These are phyloP conservation scores for Erythrobasidium hasegawianum DNA, from an alignment of 1,284 basidiomycete species.

Conservation along the genomic window DNA sequence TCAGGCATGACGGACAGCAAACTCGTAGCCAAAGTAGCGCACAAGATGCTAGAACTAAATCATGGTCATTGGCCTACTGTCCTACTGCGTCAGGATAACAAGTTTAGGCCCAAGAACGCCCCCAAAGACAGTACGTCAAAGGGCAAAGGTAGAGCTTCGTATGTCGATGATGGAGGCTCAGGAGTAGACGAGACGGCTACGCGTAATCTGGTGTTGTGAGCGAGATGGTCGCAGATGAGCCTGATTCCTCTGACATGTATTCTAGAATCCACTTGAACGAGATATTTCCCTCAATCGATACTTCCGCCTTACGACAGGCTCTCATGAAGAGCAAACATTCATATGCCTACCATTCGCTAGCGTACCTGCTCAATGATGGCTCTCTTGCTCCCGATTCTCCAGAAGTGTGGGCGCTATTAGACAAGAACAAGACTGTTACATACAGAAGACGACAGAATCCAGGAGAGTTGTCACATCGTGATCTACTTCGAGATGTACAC, in stretches of 20 bases:
- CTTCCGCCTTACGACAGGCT: conserved; percentile 7
- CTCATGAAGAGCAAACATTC: conserved; percentile 5
- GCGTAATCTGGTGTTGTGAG: conserved; percentile 17
- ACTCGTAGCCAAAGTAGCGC: conserved; percentile 15
- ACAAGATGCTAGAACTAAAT: conserved; percentile 25
- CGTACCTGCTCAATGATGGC: conserved; percentile 2
- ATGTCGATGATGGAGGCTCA: background rate
- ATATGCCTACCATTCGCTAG: conserved; percentile 12
- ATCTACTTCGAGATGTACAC: conserved; percentile 11
- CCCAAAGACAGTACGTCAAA: background rate
- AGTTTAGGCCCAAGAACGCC: background rate
- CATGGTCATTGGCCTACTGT: conserved; percentile 30
- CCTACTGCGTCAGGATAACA: background rate
- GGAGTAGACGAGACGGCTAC: conserved; percentile 23
- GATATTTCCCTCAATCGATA: conserved; percentile 23
- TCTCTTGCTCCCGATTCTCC: conserved; percentile 13
- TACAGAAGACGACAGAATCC: conserved; percentile 17
- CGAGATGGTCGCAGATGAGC: background rate
- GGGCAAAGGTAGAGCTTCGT: conserved; percentile 17
- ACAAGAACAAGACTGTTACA: background rate
- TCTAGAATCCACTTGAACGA: conserved; percentile 15
- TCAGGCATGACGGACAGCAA: background rate
- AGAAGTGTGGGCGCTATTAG: background rate
- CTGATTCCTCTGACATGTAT: background rate
- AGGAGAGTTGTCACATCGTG: conserved; percentile 18